A percentile compares a stretch with the other conserved stretches of the same genome.
phyloP scores from a whole-genome alignment of 345 rosid species.

The Geranium rotundifolium region DNA sequence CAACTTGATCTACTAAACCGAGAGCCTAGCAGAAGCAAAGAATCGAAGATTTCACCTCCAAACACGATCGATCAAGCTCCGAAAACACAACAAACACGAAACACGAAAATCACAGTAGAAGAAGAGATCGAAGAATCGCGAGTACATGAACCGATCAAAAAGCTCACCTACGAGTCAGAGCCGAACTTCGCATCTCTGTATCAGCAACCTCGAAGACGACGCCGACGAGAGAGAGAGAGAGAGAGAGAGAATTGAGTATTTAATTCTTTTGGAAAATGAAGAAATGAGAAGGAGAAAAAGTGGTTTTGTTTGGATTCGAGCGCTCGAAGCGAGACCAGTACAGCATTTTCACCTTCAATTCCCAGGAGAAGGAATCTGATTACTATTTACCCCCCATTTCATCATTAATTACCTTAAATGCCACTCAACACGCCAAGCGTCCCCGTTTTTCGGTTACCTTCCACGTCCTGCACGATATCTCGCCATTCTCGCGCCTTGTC shows the following conservation, averaged over 20 bases:
- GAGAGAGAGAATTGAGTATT: constrained; percentile 4
- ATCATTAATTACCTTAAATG: constrained; percentile 6
- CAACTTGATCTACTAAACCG: background rate
- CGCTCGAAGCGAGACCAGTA: background rate
- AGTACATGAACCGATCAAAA: constrained; percentile 4
- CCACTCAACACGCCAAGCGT: constrained; percentile 7
- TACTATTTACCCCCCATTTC: background rate
- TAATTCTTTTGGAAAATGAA: constrained; percentile 3
- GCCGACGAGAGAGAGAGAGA: constrained; percentile 3
- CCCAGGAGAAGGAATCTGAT: background rate
- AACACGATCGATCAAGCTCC: background rate
- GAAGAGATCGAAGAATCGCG: background rate
- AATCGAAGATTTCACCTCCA: background rate
- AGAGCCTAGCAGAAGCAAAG: background rate
- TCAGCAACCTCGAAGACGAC: background rate
- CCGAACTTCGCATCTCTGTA: constrained; percentile 4
- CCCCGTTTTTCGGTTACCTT: background rate
- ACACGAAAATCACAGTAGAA: background rate
- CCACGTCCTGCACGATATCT: background rate
- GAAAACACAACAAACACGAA: background rate
- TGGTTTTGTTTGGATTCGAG: constrained; percentile 7
- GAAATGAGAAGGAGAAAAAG: too few relatives aligned
- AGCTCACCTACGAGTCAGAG: constrained; percentile 19
- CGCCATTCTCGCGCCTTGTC: background rate
- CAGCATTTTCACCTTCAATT: constrained; percentile 19